These are phyloP conservation scores for Citropsis articulata DNA, from an alignment of 345 rosid species.

Conservation along the genomic window DNA sequence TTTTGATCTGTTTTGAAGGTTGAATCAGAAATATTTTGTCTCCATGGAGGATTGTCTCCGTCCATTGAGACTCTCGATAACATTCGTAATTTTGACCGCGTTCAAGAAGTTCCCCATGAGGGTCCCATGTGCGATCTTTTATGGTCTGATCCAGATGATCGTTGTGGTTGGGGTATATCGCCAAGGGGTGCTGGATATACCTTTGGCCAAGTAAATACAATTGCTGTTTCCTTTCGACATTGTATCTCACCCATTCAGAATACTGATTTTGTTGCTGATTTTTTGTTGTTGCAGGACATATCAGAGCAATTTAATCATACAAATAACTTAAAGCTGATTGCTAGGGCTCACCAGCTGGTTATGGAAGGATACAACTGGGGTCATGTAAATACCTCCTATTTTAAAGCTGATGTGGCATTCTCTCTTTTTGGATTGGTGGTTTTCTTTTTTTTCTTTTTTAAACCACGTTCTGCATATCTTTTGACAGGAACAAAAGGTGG, in stretches of 20 bases:
- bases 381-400: conserved; percentile 53
- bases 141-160: conserved; percentile 98
- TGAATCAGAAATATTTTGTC: conserved; percentile 92
- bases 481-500: conserved; percentile 91
- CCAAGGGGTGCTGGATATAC: conserved; percentile 98
- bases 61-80: conserved; percentile 89
- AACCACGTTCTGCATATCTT: conserved; percentile 7
- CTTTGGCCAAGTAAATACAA: conserved; percentile 74
- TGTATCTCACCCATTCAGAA: neutral
- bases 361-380: conserved; percentile 99
- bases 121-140: conserved; percentile 99
- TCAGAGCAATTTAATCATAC: conserved; percentile 95
- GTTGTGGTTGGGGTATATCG: conserved; percentile 97
- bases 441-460: neutral
- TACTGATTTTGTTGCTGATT: neutral
- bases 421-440: conserved; percentile 5
- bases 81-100: conserved; percentile 87
- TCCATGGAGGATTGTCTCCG: conserved; percentile 91
- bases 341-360: conserved; percentile 94
- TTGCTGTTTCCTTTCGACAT: neutral
- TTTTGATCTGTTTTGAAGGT: conserved; percentile 47
- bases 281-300: conserved; percentile 61
- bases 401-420: neutral
- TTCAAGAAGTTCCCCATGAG: conserved; percentile 97
- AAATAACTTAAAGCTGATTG: conserved; percentile 85